Percentiles rank a stretch among this genome's conserved stretches.
These are phyloP conservation scores for Lasiosphaeris hirsuta DNA, from an alignment of 495 filamentous ascomycete species.

Conservation along the genomic window DNA sequence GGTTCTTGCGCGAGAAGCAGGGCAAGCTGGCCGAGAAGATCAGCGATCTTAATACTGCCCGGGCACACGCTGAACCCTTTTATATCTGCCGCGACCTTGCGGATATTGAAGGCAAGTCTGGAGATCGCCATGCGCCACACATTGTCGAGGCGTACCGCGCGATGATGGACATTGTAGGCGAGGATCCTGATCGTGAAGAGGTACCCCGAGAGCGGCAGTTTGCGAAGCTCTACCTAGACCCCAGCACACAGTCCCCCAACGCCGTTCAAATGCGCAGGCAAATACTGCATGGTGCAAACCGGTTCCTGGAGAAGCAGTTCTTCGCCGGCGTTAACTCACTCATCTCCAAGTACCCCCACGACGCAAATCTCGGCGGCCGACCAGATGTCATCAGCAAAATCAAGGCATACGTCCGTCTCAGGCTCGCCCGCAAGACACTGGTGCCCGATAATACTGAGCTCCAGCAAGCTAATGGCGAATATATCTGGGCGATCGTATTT, in stretches of 20 bases:
- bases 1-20: slow-evolving; percentile 76
- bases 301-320: slow-evolving; percentile 71
- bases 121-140: slow-evolving; percentile 62
- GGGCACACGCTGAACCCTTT: slow-evolving; percentile 61
- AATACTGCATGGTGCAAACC: slow-evolving; percentile 73
- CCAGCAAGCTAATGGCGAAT: slow-evolving; percentile 72
- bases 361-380: slow-evolving; percentile 85
- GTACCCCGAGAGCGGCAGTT: slow-evolving; percentile 73
- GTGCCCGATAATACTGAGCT: slow-evolving; percentile 69
- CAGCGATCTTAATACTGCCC: slow-evolving; percentile 66
- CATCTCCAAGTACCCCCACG: slow-evolving; percentile 76
- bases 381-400: slow-evolving; percentile 86
- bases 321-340: slow-evolving; percentile 67
- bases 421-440: slow-evolving; percentile 71
- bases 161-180: slow-evolving; percentile 67
- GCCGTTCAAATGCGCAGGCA: slow-evolving; percentile 63
- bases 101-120: slow-evolving; percentile 62
- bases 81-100: slow-evolving; percentile 71
- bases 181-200: slow-evolving; percentile 54
- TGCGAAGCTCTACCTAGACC: slow-evolving; percentile 67
- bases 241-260: slow-evolving; percentile 57
- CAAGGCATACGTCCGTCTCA: slow-evolving; percentile 82
- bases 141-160: slow-evolving; percentile 76
- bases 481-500: slow-evolving; percentile 91
- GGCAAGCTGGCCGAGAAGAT: slow-evolving; percentile 71